Conservation (phyloP, 2,329 filamentous ascomycete species). For the Verticillium nonalfalfae region DNA sequence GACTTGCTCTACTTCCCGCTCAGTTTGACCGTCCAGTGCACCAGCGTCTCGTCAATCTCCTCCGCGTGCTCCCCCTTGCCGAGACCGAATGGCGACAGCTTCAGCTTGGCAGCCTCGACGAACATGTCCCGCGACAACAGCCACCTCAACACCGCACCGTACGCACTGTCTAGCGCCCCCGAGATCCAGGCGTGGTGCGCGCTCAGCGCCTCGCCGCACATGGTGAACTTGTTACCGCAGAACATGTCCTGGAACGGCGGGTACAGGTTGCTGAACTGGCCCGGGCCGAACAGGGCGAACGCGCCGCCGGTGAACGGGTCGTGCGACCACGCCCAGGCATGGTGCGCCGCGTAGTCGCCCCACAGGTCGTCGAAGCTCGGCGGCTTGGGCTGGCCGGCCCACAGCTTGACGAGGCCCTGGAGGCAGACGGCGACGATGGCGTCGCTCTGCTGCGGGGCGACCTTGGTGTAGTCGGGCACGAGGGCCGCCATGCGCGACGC, state of each 20-base stretch:
- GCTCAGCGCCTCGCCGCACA: slow-evolving; percentile 29
- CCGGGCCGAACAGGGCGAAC: slow-evolving; percentile 31
- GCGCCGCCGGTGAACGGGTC: slow-evolving; percentile 26
- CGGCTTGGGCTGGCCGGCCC: background rate
- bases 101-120: background rate
- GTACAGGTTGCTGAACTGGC: slow-evolving; percentile 29
- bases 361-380: background rate
- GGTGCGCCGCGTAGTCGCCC: slow-evolving; percentile 11
- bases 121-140: background rate
- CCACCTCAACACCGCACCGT: slow-evolving; percentile 3
- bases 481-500: slow-evolving; percentile 18
- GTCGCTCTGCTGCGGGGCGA: background rate
- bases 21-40: background rate
- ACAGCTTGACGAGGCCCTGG: slow-evolving; percentile 6
- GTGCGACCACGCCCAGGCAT: slow-evolving; percentile 29
- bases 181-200: slow-evolving; percentile 32
- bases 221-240: slow-evolving; percentile 20
- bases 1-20: background rate
- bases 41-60: background rate
- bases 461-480: slow-evolving; percentile 1
- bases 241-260: slow-evolving; percentile 18
- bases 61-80: background rate
- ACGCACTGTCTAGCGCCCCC: slow-evolving; percentile 27
- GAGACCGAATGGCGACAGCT: background rate
- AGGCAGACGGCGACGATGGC: slow-evolving; percentile 6